Evolutionary conservation across 768 basidiomycete species (phyloP).

Genomic region (Rubroboletus pulcherrimus): DNA sequence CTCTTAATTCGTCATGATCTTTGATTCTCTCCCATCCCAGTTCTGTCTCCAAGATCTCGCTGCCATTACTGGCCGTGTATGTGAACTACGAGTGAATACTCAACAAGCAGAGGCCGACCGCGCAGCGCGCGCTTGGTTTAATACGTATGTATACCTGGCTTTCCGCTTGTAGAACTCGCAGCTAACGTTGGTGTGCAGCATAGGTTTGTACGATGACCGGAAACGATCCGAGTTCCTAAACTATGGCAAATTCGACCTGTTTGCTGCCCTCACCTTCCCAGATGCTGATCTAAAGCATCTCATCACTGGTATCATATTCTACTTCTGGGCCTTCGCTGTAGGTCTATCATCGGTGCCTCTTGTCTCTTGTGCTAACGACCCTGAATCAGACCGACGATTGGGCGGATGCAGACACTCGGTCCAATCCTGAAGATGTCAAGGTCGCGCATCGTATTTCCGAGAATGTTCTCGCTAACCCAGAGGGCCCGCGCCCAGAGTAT

Average conservation of each 20-base stretch:
- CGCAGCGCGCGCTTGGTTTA: conserved; percentile 33
- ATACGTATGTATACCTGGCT: conserved; percentile 18
- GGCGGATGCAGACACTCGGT: conserved; percentile 34
- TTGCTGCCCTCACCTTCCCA: conserved; percentile 37
- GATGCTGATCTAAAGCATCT: conserved; percentile 36
- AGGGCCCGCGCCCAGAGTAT: conserved; percentile 28
- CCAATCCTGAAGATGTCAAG: conserved; percentile 33
- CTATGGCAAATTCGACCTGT: conserved; percentile 37
- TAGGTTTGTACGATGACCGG: conserved; percentile 33
- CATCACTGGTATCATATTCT: conserved; percentile 35
- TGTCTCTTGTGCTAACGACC: background rate
- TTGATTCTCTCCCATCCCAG: conserved; percentile 32
- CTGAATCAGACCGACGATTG: conserved; percentile 33
- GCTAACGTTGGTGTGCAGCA: conserved; percentile 14
- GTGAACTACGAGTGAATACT: conserved; percentile 33
- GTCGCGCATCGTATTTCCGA: conserved; percentile 33
- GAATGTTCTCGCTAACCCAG: conserved; percentile 26
- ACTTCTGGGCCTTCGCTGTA: conserved; percentile 39
- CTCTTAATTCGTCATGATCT: conserved; percentile 26
- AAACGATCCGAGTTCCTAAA: conserved; percentile 34
- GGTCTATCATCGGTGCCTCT: background rate
- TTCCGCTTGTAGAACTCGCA: background rate
- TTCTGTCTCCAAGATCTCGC: conserved; percentile 35
- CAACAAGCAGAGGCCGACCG: conserved; percentile 34
- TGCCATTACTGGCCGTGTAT: conserved; percentile 35